phyloP scores from a whole-genome alignment of 2,329 filamentous ascomycete species.

The Aspergillus neoniger region DNA sequence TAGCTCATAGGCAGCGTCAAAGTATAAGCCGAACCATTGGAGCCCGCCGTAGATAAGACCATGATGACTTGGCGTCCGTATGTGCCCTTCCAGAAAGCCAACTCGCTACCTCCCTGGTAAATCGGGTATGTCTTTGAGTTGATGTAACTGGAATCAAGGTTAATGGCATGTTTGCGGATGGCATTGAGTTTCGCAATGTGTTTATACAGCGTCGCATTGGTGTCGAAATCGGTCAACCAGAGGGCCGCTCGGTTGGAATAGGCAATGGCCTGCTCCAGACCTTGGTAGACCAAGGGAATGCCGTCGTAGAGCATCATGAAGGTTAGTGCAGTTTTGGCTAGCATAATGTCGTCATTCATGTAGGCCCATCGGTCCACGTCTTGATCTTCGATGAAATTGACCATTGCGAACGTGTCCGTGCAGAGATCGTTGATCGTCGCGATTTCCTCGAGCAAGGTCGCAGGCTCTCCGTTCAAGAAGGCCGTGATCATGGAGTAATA shows the following conservation, averaged over 20 bases:
- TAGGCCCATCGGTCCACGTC: slow-evolving; percentile 58
- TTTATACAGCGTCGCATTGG: slow-evolving; percentile 42
- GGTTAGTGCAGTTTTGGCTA: slow-evolving; percentile 62
- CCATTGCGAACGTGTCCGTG: slow-evolving; percentile 48
- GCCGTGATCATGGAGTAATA: slow-evolving; percentile 38
- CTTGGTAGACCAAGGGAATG: slow-evolving; percentile 66
- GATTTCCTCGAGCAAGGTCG: slow-evolving; percentile 29
- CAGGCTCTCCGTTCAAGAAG: slow-evolving; percentile 36
- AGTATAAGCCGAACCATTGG: slow-evolving; percentile 29
- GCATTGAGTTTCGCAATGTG: slow-evolving; percentile 42
- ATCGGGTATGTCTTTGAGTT: slow-evolving; percentile 41
- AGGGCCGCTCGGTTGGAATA: slow-evolving; percentile 58
- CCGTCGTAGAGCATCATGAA: slow-evolving; percentile 62
- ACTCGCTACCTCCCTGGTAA: slow-evolving; percentile 44
- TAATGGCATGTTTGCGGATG: slow-evolving; percentile 46
- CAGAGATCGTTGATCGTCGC: slow-evolving; percentile 31
- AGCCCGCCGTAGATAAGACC: slow-evolving; percentile 47
- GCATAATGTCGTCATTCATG: slow-evolving; percentile 52
- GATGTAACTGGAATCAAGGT: slow-evolving; percentile 40
- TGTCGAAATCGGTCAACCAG: slow-evolving; percentile 55
- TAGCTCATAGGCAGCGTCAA: slow-evolving; percentile 33
- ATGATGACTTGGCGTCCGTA: slow-evolving; percentile 45
- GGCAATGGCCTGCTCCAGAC: slow-evolving; percentile 63
- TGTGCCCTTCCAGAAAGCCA: slow-evolving; percentile 51
- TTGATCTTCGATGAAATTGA: slow-evolving; percentile 61